phyloP scores from a whole-genome alignment of 2,329 filamentous ascomycete genomes.

The Botrytis tulipae region DNA sequence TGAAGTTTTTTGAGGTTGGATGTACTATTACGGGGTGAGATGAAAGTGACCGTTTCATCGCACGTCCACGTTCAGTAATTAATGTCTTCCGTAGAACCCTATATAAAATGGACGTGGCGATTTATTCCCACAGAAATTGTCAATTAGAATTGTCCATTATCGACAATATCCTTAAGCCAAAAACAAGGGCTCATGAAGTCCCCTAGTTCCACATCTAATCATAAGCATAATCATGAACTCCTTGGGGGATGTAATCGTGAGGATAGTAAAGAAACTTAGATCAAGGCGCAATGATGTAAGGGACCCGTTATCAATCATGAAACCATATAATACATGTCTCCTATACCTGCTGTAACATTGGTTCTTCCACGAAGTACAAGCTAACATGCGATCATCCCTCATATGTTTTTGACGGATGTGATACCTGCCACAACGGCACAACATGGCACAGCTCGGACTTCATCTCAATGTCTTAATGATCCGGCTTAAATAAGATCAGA shows the following conservation, averaged over 20 bases:
- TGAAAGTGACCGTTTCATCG: background rate
- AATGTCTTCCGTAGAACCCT: background rate
- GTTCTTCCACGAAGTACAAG: conserved; percentile 31
- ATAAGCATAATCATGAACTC: background rate
- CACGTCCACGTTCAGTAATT: background rate
- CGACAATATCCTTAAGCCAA: background rate
- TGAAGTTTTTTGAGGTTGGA: background rate
- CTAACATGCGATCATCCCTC: background rate
- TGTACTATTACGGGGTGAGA: background rate
- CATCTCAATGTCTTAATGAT: background rate
- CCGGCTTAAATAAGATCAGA: conserved; percentile 28
- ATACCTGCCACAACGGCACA: conserved; percentile 10
- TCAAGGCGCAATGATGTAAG: background rate
- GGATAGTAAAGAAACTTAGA: background rate
- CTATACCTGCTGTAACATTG: conserved; percentile 23
- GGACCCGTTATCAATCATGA: conserved; percentile 26
- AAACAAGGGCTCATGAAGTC: background rate
- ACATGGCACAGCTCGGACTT: conserved; percentile 26
- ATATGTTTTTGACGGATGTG: background rate
- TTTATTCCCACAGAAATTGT: background rate
- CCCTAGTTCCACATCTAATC: background rate
- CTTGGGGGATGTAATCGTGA: background rate
- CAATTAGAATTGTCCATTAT: background rate
- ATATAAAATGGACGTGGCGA: background rate
- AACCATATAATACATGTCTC: conserved; percentile 26